Conservation (phyloP, 129 eudicot species). For the Logfia minima region DNA sequence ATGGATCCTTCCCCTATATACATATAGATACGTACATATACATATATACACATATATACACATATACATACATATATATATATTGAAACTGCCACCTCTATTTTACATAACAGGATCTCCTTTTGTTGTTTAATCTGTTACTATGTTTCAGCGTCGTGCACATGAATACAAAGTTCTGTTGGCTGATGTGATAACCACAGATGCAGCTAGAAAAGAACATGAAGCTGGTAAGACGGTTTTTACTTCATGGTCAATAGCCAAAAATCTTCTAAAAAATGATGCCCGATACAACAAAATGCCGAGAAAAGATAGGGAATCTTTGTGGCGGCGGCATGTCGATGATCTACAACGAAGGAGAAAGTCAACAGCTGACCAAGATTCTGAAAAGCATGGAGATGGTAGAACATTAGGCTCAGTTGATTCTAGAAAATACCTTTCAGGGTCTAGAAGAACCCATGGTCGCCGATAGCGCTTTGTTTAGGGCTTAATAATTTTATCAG, state of each 20-base stretch:
- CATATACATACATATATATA: too few species aligned
- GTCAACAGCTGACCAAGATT: constrained; percentile 37
- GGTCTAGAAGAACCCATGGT: constrained; percentile 49
- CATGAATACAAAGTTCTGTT: constrained; percentile 64
- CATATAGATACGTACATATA: too few species aligned
- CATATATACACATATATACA: too few species aligned
- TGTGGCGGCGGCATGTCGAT: constrained; percentile 87
- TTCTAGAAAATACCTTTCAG: constrained; percentile 48
- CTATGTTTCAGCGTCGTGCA: constrained; percentile 56
- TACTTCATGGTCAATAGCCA: constrained; percentile 94
- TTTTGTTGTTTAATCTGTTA: neutral
- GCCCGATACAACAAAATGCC: constrained; percentile 73
- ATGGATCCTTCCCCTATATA: too few species aligned
- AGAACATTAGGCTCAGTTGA: constrained; percentile 47
- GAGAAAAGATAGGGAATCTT: constrained; percentile 82
- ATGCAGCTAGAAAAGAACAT: constrained; percentile 62
- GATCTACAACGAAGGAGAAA: constrained; percentile 65
- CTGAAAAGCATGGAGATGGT: constrained; percentile 46
- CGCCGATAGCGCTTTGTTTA: constrained; percentile 37
- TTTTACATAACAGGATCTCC: neutral
- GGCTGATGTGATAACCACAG: constrained; percentile 61
- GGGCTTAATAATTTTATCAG: neutral
- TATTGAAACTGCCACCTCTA: neutral
- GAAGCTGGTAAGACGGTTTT: constrained; percentile 78
- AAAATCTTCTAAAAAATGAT: constrained; percentile 62